Evolutionary conservation across 371 early-diverging fungal genomes (phyloP), one percentile per base, ranked within the genome.

Genomic region (Actinomortierella wolfii): DNA sequence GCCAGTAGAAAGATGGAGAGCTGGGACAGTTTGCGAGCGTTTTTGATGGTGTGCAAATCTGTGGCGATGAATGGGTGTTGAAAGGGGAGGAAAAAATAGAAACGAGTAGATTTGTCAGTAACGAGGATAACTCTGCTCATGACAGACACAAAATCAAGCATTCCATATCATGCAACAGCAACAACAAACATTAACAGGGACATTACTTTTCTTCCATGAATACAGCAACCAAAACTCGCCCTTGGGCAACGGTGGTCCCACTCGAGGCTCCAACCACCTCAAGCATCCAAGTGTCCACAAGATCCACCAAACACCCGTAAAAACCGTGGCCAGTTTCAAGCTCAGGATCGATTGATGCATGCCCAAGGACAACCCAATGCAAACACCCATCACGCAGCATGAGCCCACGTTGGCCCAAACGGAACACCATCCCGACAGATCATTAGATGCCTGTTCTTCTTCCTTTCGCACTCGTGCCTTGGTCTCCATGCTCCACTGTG

Each of bases 161-260:
- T n/a, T n/a, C n/a, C n/a, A n/a, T n/a, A n/a, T n/a, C n/a, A n/a
- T n/a, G n/a, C n/a, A n/a, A n/a, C 15, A 50, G 2, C 23, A 25
- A 15, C 1, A 9, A 57, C 7, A 43, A 1, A 15, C 26, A 24
- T 14, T 13, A 25, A 5, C 23, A 29, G n/a, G 29, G 3, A 47
- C 20, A 23, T 41, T 62, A 71, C 73, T 71, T 26, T 71, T 61
- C 39, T 76, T 76, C 78, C 78, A 79, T 5, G 81, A 80, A 51
- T 71, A 84, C 1, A 60, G 46, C 26, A 83, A 46, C 54, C 71
- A 78, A 56, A 77, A 84, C 20, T 61, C 64, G 24, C 79, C 81
- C 21, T 61, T 59, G 2, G 89, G 89, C 20, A 89, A 56, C 4
- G 86, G 87, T 1, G 86, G 85, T 2, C 87, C 86, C 1, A 85